A percentile compares a stretch with the other conserved stretches of the same genome.
These are phyloP conservation scores for Trametes pubescens DNA, from an alignment of 1,284 basidiomycete genomes.

Conservation along the genomic window DNA sequence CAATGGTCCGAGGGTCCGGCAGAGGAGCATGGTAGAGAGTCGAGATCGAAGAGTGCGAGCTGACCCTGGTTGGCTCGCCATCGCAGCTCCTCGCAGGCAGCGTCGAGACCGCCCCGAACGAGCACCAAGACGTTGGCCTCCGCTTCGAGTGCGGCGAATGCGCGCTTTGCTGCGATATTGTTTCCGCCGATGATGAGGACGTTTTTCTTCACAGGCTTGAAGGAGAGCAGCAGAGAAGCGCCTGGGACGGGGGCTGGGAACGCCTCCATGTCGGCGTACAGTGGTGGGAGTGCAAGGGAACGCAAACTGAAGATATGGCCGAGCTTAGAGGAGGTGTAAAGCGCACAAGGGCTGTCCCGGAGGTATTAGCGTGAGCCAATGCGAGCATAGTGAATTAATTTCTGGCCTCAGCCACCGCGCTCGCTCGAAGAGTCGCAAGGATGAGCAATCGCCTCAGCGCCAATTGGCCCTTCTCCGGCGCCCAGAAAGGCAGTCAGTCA, in stretches of 20 bases:
- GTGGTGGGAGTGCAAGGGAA: background rate
- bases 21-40: slow-evolving; percentile 52
- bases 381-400: slow-evolving; percentile 14
- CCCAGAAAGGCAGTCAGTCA: slow-evolving; percentile 1
- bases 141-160: slow-evolving; percentile 85
- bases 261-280: slow-evolving; percentile 29
- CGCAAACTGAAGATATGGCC: too few relatives aligned
- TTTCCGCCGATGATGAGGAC: slow-evolving; percentile 82
- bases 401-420: slow-evolving; percentile 14
- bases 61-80: slow-evolving; percentile 68
- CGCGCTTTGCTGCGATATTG: slow-evolving; percentile 80
- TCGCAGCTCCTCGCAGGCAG: slow-evolving; percentile 75
- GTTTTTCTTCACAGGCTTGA: slow-evolving; percentile 61
- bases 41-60: slow-evolving; percentile 64
- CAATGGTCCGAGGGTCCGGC: slow-evolving; percentile 38
- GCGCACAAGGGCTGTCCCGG: background rate
- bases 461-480: background rate
- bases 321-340: background rate
- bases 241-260: slow-evolving; percentile 60
- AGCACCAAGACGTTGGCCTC: slow-evolving; percentile 79
- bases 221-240: slow-evolving; percentile 84
- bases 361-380: background rate
- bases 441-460: slow-evolving; percentile 20
- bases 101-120: slow-evolving; percentile 52
- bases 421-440: slow-evolving; percentile 8